Conservation (phyloP, 2,329 filamentous ascomycete genomes). For the Blumeriella jaapii region DNA sequence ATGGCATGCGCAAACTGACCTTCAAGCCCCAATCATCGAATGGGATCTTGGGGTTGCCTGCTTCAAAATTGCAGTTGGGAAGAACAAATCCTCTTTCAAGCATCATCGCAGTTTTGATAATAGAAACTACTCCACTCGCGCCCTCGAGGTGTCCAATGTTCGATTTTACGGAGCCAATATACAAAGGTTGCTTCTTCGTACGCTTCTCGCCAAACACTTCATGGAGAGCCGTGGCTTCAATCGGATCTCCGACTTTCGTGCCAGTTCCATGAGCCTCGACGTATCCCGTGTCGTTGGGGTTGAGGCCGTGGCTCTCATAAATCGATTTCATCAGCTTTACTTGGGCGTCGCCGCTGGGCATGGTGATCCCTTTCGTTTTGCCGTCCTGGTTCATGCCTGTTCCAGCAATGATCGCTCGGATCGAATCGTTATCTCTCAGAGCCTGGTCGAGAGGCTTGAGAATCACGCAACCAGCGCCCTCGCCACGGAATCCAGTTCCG, state of each 20-base stretch:
- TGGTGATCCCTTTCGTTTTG: slow-evolving; percentile 33
- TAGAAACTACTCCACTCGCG: slow-evolving; percentile 29
- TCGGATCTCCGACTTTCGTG: slow-evolving; percentile 22
- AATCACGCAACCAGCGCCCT: slow-evolving; percentile 48
- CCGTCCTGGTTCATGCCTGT: slow-evolving; percentile 36
- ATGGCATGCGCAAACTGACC: background rate
- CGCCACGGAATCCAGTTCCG: slow-evolving; percentile 53
- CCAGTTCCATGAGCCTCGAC: slow-evolving; percentile 25
- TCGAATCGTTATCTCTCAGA: slow-evolving; percentile 31
- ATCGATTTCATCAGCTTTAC: slow-evolving; percentile 15
- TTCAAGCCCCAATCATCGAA: slow-evolving; percentile 29
- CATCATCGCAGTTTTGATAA: slow-evolving; percentile 33
- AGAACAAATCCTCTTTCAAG: slow-evolving; percentile 34
- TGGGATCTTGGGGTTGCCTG: slow-evolving; percentile 28
- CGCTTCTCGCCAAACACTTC: slow-evolving; percentile 15
- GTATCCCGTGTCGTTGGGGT: slow-evolving; percentile 13
- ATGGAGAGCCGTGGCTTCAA: slow-evolving; percentile 20
- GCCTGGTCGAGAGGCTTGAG: slow-evolving; percentile 43
- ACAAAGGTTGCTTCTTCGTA: slow-evolving; percentile 13
- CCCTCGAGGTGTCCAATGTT: slow-evolving; percentile 30
- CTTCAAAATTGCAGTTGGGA: slow-evolving; percentile 32
- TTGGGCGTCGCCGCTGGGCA: slow-evolving; percentile 36
- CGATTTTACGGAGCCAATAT: slow-evolving; percentile 24
- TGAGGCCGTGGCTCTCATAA: slow-evolving; percentile 13
- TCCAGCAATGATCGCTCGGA: slow-evolving; percentile 33